Evolutionary conservation across 805 yeast species (phyloP), one percentile per base, ranked within the genome.

Genomic region (Komagataella populi): DNA sequence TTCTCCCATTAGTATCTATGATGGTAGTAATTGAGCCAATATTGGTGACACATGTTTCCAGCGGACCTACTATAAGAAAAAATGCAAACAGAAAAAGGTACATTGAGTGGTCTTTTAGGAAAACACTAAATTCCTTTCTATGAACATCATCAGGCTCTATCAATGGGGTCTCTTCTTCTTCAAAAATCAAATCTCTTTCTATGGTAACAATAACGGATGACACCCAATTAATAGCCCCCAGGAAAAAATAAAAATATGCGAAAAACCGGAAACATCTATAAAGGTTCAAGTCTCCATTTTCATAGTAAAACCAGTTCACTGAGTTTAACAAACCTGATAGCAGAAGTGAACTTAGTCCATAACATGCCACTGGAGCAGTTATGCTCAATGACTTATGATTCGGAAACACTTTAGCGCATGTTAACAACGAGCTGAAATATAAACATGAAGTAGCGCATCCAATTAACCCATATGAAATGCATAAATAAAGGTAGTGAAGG

Each of bases 321-420:
- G 39, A 30, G 53, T 72, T 76, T 61, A 78, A 64, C 47, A 78
- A 61, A 62, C 81, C 89, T 0, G 96, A 76, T 3, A 86, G 84
- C 48, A 90, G 65, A 51, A 93, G 69, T 1, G 95, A 78, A 4
- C 95, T 84, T 30, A 88, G 60, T 1, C 98, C 99, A 64, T 84
- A 90, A 55, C 84, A 84, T 0, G 95, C 78, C 2, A 91, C 90
- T 0, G 99, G 99, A 47, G 85, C 74, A 50, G 95, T 84, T 47
- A 91, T 87, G 36, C 96, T 85, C 51, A 91, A 65, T 2, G 95
- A 84, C 53, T 87, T 86, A 48, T 74, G 72, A 45, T 78, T 70
- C 0, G 95, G 95, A 60, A 80, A 86, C n/a, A 89, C 76, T 59
- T 85, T 81, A 2, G 96, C 95, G 67, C 96, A 87, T 1, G 95